Conservation (phyloP, 805 yeast genomes). For the Yarrowia osloensis region DNA sequence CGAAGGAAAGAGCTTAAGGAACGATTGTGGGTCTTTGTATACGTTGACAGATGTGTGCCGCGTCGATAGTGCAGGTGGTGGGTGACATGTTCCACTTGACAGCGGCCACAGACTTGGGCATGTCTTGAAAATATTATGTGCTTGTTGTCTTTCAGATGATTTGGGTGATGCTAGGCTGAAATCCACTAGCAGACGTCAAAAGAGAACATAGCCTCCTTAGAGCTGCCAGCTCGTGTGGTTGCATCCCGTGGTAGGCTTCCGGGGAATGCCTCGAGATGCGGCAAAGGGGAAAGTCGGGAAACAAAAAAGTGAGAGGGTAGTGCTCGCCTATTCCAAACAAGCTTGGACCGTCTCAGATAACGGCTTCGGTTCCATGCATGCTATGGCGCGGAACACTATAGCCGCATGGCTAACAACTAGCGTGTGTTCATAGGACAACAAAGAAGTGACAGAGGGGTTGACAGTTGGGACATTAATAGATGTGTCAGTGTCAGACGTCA, state of each 20-base stretch:
- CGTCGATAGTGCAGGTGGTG: constrained; percentile 25
- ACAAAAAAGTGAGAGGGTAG: neutral
- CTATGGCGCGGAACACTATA: neutral
- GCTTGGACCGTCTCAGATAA: constrained; percentile 11
- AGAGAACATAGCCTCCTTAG: constrained; percentile 3
- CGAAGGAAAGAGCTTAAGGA: neutral
- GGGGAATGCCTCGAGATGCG: neutral
- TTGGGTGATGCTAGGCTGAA: neutral
- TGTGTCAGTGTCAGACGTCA: constrained; percentile 2
- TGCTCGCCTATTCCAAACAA: neutral
- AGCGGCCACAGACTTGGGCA: neutral
- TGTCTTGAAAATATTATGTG: neutral
- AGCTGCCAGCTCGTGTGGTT: constrained; percentile 25
- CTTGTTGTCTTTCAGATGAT: neutral
- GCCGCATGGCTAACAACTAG: constrained; percentile 8
- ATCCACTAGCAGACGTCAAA: constrained; percentile 6
- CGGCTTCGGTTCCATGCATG: constrained; percentile 10
- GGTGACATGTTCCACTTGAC: constrained; percentile 5
- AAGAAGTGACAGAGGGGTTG: constrained; percentile 26
- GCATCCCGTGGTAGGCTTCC: neutral
- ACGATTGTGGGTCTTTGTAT: neutral
- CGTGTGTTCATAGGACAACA: neutral
- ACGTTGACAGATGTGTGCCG: constrained; percentile 15
- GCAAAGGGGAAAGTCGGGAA: neutral
- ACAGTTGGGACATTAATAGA: neutral